These are phyloP conservation scores for Hymenoscyphus infarciens DNA, from an alignment of 2,329 filamentous ascomycete species.

Conservation along the genomic window DNA sequence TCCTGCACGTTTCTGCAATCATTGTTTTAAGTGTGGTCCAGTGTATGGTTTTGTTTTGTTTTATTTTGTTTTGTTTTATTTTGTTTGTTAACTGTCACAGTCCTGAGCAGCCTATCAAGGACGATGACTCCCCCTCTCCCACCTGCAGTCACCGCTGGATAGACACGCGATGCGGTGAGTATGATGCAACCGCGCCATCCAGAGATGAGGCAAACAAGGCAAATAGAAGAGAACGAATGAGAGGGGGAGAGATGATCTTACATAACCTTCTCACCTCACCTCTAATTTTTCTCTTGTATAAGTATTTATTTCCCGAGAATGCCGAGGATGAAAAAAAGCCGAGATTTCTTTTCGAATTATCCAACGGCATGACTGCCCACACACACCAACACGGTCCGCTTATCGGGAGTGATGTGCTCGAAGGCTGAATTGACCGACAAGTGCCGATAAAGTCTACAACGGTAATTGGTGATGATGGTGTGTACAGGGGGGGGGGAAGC, in stretches of 20 bases:
- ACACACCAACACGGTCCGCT: not conserved
- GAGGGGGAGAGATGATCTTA: not conserved
- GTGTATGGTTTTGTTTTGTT: too few relatives aligned
- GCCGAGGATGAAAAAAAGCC: too few relatives aligned
- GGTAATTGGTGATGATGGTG: not conserved
- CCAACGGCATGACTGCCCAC: slow-evolving; percentile 15
- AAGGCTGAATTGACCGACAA: slow-evolving; percentile 8
- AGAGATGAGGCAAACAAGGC: not conserved
- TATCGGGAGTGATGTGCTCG: slow-evolving; percentile 10
- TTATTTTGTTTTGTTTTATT: too few relatives aligned
- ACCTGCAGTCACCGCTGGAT: not conserved
- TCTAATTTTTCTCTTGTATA: too few relatives aligned
- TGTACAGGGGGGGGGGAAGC: not conserved
- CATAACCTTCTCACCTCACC: not conserved
- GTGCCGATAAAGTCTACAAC: slow-evolving; percentile 8
- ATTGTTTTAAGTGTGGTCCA: too few relatives aligned
- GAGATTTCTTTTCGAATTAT: too few relatives aligned
- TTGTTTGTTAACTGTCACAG: too few relatives aligned
- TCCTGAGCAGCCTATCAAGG: too few relatives aligned
- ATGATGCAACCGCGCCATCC: slow-evolving; percentile 7
- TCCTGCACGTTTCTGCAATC: too few relatives aligned
- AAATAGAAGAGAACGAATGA: not conserved
- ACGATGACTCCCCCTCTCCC: not conserved
- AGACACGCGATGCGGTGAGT: slow-evolving; percentile 1
- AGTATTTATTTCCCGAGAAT: too few relatives aligned